Evolutionary conservation across 805 yeast genomes (phyloP).

Genomic region (Huiozyma sinensis): DNA sequence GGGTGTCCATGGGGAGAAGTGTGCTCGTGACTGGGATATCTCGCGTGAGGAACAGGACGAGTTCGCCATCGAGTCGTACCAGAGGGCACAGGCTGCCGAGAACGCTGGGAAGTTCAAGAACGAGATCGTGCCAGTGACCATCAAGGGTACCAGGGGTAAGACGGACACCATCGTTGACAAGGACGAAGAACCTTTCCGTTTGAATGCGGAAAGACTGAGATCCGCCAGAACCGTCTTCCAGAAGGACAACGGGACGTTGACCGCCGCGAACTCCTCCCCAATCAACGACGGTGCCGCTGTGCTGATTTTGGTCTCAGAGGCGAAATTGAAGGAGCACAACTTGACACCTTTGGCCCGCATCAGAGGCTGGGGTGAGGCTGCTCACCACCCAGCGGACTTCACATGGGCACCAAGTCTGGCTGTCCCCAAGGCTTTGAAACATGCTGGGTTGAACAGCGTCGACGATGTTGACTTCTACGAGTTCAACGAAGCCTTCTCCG

Average conservation of each 20-base stretch:
- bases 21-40: slow-evolving; percentile 72
- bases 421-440: slow-evolving; percentile 89
- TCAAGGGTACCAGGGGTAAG: slow-evolving; percentile 86
- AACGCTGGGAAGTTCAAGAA: slow-evolving; percentile 66
- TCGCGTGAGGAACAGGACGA: slow-evolving; percentile 84
- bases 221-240: slow-evolving; percentile 91
- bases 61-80: slow-evolving; percentile 75
- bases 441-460: slow-evolving; percentile 50
- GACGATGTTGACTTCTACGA: slow-evolving; percentile 82
- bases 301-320: slow-evolving; percentile 73
- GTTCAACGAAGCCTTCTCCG: slow-evolving; percentile 96
- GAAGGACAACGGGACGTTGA: slow-evolving; percentile 87
- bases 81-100: slow-evolving; percentile 75
- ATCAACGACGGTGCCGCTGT: slow-evolving; percentile 98
- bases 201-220: slow-evolving; percentile 66
- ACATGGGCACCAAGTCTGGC: slow-evolving; percentile 94
- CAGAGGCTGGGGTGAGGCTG: slow-evolving; percentile 97
- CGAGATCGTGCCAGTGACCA: slow-evolving; percentile 81
- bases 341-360: slow-evolving; percentile 84
- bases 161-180: slow-evolving; percentile 59
- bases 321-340: slow-evolving; percentile 73
- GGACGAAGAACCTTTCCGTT: slow-evolving; percentile 78
- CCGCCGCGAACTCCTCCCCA: slow-evolving; percentile 95
- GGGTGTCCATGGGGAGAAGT: slow-evolving; percentile 97
- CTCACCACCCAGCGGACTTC: slow-evolving; percentile 87